Evolutionary conservation across 2,329 filamentous ascomycete genomes (phyloP).

Genomic region (Hypoxylon sp.): DNA sequence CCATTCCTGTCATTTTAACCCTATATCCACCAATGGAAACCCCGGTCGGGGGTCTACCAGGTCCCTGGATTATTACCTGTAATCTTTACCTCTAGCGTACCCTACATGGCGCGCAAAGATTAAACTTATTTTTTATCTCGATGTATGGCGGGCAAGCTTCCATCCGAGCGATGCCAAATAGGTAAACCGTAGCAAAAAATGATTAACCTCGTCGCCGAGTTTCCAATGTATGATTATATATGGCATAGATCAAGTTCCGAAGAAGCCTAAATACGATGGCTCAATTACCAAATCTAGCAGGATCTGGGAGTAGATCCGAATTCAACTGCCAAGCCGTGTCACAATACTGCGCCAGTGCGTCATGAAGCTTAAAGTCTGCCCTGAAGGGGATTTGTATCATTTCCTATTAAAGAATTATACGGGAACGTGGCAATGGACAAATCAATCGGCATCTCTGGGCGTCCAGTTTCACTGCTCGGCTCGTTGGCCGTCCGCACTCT

Average conservation of each 20-base stretch:
- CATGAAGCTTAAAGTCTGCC: conserved; percentile 32
- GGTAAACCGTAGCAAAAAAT: neutral
- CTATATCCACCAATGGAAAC: conserved; percentile 26
- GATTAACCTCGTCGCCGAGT: neutral
- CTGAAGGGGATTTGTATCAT: conserved; percentile 17
- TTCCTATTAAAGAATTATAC: conserved; percentile 21
- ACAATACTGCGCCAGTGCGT: conserved; percentile 35
- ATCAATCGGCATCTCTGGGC: conserved; percentile 46
- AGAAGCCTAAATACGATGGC: conserved; percentile 7
- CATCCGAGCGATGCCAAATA: neutral
- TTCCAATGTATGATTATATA: neutral
- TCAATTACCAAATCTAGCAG: conserved; percentile 25
- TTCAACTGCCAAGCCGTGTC: conserved; percentile 40
- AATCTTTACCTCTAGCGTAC: conserved; percentile 1
- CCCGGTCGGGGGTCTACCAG: conserved; percentile 31
- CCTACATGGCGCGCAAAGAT: neutral
- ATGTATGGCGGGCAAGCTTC: neutral
- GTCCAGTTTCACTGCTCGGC: conserved; percentile 53
- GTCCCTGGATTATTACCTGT: conserved; percentile 26
- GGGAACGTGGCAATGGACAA: conserved; percentile 30
- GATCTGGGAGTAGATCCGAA: conserved; percentile 36
- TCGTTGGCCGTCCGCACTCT: conserved; percentile 50
- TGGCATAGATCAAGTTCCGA: conserved; percentile 22
- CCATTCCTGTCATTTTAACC: conserved; percentile 43
- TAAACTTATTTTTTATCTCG: neutral